A percentile compares a stretch with the other conserved stretches of the same genome.
These are phyloP conservation scores for Suillus clintonianus DNA, from an alignment of 768 basidiomycete species.

Conservation along the genomic window DNA sequence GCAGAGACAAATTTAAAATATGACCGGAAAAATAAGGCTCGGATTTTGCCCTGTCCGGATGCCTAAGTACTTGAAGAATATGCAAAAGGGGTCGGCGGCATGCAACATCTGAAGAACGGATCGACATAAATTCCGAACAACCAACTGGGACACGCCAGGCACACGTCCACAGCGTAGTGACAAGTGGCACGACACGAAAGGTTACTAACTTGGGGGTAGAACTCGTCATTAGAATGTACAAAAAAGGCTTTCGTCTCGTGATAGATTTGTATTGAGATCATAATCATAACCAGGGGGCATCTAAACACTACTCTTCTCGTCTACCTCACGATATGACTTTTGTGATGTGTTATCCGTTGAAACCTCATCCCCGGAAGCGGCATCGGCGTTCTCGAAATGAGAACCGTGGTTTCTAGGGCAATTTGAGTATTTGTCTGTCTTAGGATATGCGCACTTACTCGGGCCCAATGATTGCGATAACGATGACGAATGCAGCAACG, in stretches of 20 bases:
- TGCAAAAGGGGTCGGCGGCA: too few species aligned
- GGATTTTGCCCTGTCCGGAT: too few species aligned
- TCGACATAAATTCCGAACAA: not conserved
- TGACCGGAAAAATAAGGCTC: not conserved
- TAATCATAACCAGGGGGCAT: not conserved
- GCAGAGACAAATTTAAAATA: not conserved
- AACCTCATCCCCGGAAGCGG: slow-evolving; percentile 68
- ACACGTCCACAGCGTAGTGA: too few species aligned
- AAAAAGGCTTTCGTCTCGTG: not conserved
- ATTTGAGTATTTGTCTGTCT: not conserved
- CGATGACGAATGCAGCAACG: slow-evolving; percentile 71
- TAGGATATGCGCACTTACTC: slow-evolving; percentile 46
- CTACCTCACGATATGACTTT: not conserved
- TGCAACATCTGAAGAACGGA: too few species aligned
- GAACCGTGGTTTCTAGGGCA: slow-evolving; percentile 61
- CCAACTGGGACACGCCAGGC: not conserved
- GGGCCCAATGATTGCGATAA: slow-evolving; percentile 78
- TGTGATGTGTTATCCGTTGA: slow-evolving; percentile 26
- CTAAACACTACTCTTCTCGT: not conserved
- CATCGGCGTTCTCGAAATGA: slow-evolving; percentile 82
- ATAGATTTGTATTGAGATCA: not conserved
- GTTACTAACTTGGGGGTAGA: not conserved
- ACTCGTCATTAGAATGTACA: not conserved
- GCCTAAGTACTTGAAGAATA: too few species aligned
- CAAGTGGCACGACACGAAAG: not conserved